A percentile compares a stretch with the other conserved stretches of the same genome.
Conservation (phyloP, 2,329 filamentous ascomycete genomes). For the Pseudogymnoascus destructans region DNA sequence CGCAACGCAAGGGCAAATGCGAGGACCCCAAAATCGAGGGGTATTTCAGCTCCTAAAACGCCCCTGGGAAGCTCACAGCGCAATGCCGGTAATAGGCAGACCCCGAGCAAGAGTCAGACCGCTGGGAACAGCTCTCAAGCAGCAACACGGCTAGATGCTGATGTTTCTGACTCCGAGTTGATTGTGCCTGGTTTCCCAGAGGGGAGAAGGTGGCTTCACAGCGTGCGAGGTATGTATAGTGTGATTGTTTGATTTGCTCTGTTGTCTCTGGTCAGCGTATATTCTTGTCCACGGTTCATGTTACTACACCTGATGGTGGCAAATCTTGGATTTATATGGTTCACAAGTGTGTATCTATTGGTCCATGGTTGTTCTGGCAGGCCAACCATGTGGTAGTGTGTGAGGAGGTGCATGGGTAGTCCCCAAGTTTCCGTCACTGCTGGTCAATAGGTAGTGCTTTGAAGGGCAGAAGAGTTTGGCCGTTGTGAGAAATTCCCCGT, state of each 20-base stretch:
- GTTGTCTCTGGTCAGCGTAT: neutral
- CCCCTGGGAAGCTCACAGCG: neutral
- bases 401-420: neutral
- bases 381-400: neutral
- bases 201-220: conserved; percentile 9
- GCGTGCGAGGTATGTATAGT: neutral
- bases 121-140: neutral
- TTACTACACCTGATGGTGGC: neutral
- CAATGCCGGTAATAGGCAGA: neutral
- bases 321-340: neutral
- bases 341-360: neutral
- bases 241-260: neutral
- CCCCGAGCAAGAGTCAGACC: neutral
- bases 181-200: conserved; percentile 4
- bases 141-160: neutral
- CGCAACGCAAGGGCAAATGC: neutral
- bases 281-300: neutral
- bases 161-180: neutral
- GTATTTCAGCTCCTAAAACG: neutral
- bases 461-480: neutral
- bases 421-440: neutral
- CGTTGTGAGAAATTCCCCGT: neutral
- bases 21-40: neutral
- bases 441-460: neutral
- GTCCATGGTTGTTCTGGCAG: neutral